These are phyloP conservation scores for Boletus subluridellus DNA, from an alignment of 1,284 basidiomycete genomes.

Conservation along the genomic window DNA sequence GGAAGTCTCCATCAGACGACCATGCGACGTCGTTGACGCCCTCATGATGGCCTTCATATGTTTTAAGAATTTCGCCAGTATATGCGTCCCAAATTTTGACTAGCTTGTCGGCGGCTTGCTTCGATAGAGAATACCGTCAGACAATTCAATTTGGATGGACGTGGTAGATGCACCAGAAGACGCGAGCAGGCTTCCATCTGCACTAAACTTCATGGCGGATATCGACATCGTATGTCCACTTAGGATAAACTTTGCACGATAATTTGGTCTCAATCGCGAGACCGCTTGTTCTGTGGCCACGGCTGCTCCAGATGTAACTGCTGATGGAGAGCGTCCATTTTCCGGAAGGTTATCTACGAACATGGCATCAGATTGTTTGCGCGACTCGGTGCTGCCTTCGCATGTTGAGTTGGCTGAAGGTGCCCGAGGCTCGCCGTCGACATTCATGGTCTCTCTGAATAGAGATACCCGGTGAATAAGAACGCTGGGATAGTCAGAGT, in stretches of 20 bases:
- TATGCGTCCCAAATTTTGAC: conserved; percentile 76
- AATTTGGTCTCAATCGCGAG: conserved; percentile 33
- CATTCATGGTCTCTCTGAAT: conserved; percentile 15
- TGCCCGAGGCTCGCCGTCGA: conserved; percentile 13
- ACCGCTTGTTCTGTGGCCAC: conserved; percentile 1
- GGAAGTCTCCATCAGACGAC: conserved; percentile 74
- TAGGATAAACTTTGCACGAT: conserved; percentile 49
- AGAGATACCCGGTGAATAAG: not conserved
- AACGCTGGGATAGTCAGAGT: not conserved
- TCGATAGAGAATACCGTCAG: conserved; percentile 30
- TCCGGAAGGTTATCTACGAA: conserved; percentile 6
- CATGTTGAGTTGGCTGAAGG: not conserved
- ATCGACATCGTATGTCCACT: conserved; percentile 73
- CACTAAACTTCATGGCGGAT: conserved; percentile 77
- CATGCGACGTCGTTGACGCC: conserved; percentile 89
- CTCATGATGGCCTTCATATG: conserved; percentile 67
- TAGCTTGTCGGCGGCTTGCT: conserved; percentile 73
- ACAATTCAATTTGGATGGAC: conserved; percentile 6
- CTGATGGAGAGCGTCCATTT: not conserved
- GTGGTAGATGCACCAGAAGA: conserved; percentile 60
- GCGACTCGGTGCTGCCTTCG: conserved; percentile 5
- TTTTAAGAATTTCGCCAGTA: conserved; percentile 68
- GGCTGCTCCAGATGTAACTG: not conserved
- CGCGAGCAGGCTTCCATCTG: conserved; percentile 67
- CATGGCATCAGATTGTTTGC: conserved; percentile 11